Percentiles rank a stretch among this genome's conserved stretches.
Evolutionary conservation across 257 asterid species (phyloP).

Genomic region (Solanum appendiculatum): DNA sequence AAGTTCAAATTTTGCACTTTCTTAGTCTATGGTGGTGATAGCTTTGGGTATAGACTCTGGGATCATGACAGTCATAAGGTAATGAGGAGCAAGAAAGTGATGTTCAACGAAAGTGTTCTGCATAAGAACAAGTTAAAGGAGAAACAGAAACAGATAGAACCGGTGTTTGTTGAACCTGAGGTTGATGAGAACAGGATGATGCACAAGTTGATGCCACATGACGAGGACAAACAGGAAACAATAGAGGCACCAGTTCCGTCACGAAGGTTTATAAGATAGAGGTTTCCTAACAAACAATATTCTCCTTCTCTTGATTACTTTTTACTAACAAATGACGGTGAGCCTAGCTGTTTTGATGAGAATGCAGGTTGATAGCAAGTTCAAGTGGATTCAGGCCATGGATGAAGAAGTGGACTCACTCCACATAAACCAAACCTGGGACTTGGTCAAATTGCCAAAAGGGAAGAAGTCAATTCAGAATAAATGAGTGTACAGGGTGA

Average conservation of each 20-base stretch:
- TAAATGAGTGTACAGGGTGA: background rate
- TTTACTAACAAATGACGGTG: background rate
- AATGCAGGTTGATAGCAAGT: background rate
- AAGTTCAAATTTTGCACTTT: background rate
- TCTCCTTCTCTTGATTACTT: background rate
- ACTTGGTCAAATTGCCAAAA: background rate
- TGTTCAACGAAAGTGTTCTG: background rate
- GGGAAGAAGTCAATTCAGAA: background rate
- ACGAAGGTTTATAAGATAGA: background rate
- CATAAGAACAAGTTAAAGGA: background rate
- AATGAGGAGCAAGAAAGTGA: background rate
- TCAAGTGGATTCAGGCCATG: background rate
- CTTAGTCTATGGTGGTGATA: background rate
- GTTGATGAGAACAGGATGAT: background rate
- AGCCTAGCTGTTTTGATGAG: background rate
- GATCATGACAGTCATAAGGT: background rate
- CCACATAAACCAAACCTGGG: background rate
- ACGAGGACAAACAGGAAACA: background rate
- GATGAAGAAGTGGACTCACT: background rate
- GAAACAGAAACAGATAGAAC: background rate
- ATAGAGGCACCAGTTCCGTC: background rate
- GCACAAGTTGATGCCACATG: background rate
- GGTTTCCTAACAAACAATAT: background rate
- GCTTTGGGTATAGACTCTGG: background rate
- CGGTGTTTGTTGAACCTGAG: background rate